Conservation (phyloP, 257 asterid genomes). For the Nicotiana benthamiana region DNA sequence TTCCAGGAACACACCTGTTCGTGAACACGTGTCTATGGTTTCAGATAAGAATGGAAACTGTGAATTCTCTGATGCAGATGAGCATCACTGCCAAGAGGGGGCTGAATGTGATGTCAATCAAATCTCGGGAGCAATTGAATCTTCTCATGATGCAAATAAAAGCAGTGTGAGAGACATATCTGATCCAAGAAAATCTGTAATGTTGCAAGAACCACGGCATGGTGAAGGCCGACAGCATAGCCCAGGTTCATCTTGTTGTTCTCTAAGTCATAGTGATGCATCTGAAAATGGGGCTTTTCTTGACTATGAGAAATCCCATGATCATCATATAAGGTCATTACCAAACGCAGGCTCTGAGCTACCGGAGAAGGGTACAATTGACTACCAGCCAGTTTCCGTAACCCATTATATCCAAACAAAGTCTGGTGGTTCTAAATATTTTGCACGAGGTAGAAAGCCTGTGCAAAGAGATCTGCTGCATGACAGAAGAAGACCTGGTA, state of each 20-base stretch:
- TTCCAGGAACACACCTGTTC: constrained; percentile 18
- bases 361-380: constrained; percentile 13
- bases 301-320: constrained; percentile 12
- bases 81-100: constrained; percentile 17
- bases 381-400: constrained; percentile 18
- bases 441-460: constrained; percentile 20
- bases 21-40: constrained; percentile 22
- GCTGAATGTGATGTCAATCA: constrained; percentile 37
- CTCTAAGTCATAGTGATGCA: constrained; percentile 18
- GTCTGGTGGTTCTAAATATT: constrained; percentile 17
- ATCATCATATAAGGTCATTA: constrained; percentile 14
- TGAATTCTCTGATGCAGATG: constrained; percentile 39
- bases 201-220: constrained; percentile 25
- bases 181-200: constrained; percentile 14
- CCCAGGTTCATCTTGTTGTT: constrained; percentile 27
- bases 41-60: constrained; percentile 26
- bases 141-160: constrained; percentile 22
- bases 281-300: constrained; percentile 14
- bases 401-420: constrained; percentile 6
- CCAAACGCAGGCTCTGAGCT: constrained; percentile 14
- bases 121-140: constrained; percentile 18
- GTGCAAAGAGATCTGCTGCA: constrained; percentile 12
- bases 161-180: constrained; percentile 12
- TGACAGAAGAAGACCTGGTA: constrained; percentile 14
- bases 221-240: constrained; percentile 22